Base-by-base conservation (phyloP, 768 basidiomycete genomes). In the Boletus vinaceobasis region DNA sequence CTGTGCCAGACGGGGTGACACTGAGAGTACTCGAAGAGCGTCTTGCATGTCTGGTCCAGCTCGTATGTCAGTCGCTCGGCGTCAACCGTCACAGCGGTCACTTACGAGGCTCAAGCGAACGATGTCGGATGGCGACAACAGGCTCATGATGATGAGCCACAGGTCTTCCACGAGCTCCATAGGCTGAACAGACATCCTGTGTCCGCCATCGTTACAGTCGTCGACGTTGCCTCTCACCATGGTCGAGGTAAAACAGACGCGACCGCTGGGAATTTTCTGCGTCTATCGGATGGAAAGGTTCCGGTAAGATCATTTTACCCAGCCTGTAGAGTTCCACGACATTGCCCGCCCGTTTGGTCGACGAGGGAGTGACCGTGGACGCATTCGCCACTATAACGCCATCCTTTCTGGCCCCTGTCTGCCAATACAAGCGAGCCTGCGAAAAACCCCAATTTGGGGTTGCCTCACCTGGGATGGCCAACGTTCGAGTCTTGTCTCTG, bases 141-240 rank as follows among this genome's bases (percentile, higher is more conserved):
- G 51, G 45, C 56, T 26, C 68, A 71, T 71, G 44, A 69, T 60
- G 37, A 67, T 56, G 36, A 69, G 56, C 68, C 68, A 69, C 42
- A 69, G 31, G 29, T 69, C 68, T 14, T 63, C 65, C 29, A 58
- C 58, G 43, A 71, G 67, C 21, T 55, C 56, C 17, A 63, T 32
- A 11, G 44, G n/a, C 10, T 37, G 43, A 3, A 31, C 10, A 17
- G 32, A 2, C 5, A 21, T 17, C 27, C 2, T 43, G 15, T 17
- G 55, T 17, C 52, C 19, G 31, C 7, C 48, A 43, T 58, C 31
- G n/a, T 10, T 13, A n/a, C 15, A 7, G 23, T 4, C 15, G 50
- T 38, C 10, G 35, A 26, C 2, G 32, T 3, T 11, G 33, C 26
- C 21, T 26, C 26, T 39, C 52, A 43, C 56, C 33, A 17, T 51